Evolutionary conservation across 2,329 filamentous ascomycete species (phyloP).

Genomic region (Raffaelea deltoideospora): DNA sequence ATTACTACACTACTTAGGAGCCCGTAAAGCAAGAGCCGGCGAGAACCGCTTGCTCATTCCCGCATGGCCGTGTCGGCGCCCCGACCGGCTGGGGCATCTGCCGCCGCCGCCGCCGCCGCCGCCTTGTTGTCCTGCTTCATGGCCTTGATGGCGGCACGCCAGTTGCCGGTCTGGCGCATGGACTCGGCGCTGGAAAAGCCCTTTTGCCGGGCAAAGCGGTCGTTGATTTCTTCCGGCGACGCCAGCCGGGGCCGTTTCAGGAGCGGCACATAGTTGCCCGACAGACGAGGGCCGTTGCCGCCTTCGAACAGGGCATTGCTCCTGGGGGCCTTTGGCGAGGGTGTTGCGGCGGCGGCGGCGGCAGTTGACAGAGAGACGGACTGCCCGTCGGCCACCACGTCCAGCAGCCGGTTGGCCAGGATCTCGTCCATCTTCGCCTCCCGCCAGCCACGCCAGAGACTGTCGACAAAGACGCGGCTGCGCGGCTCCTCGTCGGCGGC

Average conservation of each 20-base stretch:
- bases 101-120: too few species aligned
- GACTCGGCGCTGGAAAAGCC: constrained; percentile 39
- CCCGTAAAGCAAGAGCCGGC: too few species aligned
- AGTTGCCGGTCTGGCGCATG: constrained; percentile 23
- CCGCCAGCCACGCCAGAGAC: constrained; percentile 73
- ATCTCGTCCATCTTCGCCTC: constrained; percentile 81
- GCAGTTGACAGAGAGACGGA: not conserved
- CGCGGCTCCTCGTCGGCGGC: constrained; percentile 48
- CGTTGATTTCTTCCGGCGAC: constrained; percentile 39
- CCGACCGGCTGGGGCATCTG: too few species aligned
- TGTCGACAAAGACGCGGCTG: constrained; percentile 49
- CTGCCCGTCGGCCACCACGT: constrained; percentile 29
- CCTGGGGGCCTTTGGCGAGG: constrained; percentile 24
- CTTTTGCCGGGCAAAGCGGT: constrained; percentile 45
- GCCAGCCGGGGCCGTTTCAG: constrained; percentile 33
- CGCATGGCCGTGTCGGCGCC: too few species aligned
- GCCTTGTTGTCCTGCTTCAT: constrained; percentile 9
- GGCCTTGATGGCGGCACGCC: constrained; percentile 16
- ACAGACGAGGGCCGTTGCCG: constrained; percentile 31
- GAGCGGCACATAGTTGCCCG: constrained; percentile 40
- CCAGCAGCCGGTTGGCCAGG: constrained; percentile 58
- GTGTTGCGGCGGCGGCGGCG: constrained; percentile 17
- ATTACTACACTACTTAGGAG: too few species aligned
- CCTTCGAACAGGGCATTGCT: constrained; percentile 36
- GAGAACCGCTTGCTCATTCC: too few species aligned